A percentile compares a stretch with the other conserved stretches of the same genome.
These are phyloP conservation scores for Lentinula sp. DNA, from an alignment of 768 basidiomycete species.

Conservation along the genomic window DNA sequence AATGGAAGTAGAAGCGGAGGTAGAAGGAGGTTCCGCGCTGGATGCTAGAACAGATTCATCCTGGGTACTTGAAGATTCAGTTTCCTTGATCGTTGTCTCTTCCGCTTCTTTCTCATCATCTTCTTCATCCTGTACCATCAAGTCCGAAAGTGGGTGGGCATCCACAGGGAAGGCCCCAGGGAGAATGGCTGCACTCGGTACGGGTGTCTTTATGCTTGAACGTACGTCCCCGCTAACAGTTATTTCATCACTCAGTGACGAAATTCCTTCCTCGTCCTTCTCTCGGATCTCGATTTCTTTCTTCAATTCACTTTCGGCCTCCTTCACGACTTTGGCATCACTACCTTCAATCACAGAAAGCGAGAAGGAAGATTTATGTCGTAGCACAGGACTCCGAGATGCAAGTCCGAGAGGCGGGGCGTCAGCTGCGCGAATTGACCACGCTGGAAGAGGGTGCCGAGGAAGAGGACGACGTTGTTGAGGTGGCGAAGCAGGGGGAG, in stretches of 20 bases:
- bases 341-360: neutral
- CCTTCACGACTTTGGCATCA: neutral
- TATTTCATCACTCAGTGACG: neutral
- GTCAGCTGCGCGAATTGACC: conserved; percentile 38
- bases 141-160: conserved; percentile 1
- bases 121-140: neutral
- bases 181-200: conserved; percentile 13
- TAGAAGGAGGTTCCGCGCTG: neutral
- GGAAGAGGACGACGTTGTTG: neutral
- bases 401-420: conserved; percentile 34
- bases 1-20: conserved; percentile 8
- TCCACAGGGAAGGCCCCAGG: conserved; percentile 23
- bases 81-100: neutral
- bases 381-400: neutral
- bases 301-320: neutral
- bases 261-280: neutral
- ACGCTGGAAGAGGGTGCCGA: conserved; percentile 17
- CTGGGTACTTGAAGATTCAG: conserved; percentile 1
- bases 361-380: neutral
- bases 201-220: neutral
- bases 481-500: conserved; percentile 38
- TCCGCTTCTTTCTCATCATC: neutral
- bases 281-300: neutral
- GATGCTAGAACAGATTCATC: neutral
- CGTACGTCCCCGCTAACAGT: neutral